A percentile compares a stretch with the other conserved stretches of the same genome.
Conservation (phyloP, 2,329 filamentous ascomycete genomes). For the Cryoendolithus antarcticus region DNA sequence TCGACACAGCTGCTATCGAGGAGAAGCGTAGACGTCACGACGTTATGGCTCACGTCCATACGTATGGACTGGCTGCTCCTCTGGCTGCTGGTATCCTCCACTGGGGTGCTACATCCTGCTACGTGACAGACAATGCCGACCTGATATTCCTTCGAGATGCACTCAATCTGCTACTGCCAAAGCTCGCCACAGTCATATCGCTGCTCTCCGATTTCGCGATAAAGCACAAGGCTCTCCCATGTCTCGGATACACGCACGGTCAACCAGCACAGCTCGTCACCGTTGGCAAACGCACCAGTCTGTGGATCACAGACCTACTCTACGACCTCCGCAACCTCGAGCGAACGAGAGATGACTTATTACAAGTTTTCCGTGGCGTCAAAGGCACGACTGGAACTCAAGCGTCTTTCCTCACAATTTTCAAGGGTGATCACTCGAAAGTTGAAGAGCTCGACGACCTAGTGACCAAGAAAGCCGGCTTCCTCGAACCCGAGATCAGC, state of each 20-base stretch:
- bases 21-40: constrained; percentile 34
- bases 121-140: constrained; percentile 64
- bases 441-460: constrained; percentile 51
- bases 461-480: constrained; percentile 54
- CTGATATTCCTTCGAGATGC: constrained; percentile 57
- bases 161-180: constrained; percentile 62
- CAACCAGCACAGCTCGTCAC: constrained; percentile 46
- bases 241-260: constrained; percentile 65
- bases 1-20: constrained; percentile 34
- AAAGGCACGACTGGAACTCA: constrained; percentile 66
- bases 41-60: constrained; percentile 44
- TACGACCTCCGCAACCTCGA: constrained; percentile 67
- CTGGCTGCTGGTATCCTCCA: constrained; percentile 77
- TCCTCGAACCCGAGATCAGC: constrained; percentile 48
- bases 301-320: constrained; percentile 65
- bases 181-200: constrained; percentile 65
- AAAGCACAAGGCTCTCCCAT: constrained; percentile 59
- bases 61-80: constrained; percentile 61
- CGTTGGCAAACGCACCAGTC: constrained; percentile 55
- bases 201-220: constrained; percentile 63
- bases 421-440: constrained; percentile 47
- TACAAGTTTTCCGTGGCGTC: constrained; percentile 55
- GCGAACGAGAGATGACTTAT: constrained; percentile 52
- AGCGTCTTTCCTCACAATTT: constrained; percentile 63
- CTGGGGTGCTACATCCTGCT: constrained; percentile 52